Evolutionary conservation across 192 early-diverging fungal genomes (phyloP).

Genomic region (Phycomyces blakesleeanus): DNA sequence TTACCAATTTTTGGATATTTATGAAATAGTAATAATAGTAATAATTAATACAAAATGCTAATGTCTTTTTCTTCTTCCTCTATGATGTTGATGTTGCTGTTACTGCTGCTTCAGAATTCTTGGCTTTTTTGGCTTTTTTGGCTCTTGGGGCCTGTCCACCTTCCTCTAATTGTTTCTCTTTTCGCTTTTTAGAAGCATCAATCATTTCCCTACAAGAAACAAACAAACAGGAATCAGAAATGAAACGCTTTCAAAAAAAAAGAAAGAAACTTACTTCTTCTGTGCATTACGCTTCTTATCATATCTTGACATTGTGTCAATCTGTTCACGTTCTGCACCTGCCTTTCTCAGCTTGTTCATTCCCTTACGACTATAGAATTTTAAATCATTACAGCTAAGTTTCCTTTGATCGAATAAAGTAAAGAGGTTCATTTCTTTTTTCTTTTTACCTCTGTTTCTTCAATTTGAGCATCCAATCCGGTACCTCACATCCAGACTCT

Average conservation of each 20-base stretch:
- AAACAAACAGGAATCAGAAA: conserved; percentile 3
- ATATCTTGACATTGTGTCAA: conserved; percentile 75
- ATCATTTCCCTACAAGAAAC: conserved; percentile 30
- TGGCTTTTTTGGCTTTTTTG: conserved; percentile 6
- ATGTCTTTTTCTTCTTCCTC: too few relatives aligned
- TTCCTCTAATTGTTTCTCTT: conserved; percentile 10
- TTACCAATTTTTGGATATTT: too few relatives aligned
- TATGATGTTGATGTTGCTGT: too few relatives aligned
- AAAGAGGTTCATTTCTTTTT: too few relatives aligned
- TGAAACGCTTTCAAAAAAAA: too few relatives aligned
- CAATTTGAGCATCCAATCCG: conserved; percentile 95
- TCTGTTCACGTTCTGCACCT: conserved; percentile 68
- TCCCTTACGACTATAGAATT: conserved; percentile 52
- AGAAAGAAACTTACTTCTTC: conserved; percentile 64
- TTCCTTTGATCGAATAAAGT: too few relatives aligned
- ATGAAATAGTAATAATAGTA: too few relatives aligned
- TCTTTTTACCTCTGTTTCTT: conserved; percentile 60
- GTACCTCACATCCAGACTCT: conserved; percentile 91
- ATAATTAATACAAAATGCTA: too few relatives aligned
- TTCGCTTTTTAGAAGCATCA: conserved; percentile 37
- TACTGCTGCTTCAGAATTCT: too few relatives aligned
- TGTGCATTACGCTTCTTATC: conserved; percentile 66
- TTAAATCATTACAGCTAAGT: too few relatives aligned
- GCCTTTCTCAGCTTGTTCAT: conserved; percentile 69
- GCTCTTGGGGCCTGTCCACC: conserved; percentile 6